Base-by-base conservation (phyloP, 805 yeast genomes). In the Ogataea nakhonphanomensis region DNA sequence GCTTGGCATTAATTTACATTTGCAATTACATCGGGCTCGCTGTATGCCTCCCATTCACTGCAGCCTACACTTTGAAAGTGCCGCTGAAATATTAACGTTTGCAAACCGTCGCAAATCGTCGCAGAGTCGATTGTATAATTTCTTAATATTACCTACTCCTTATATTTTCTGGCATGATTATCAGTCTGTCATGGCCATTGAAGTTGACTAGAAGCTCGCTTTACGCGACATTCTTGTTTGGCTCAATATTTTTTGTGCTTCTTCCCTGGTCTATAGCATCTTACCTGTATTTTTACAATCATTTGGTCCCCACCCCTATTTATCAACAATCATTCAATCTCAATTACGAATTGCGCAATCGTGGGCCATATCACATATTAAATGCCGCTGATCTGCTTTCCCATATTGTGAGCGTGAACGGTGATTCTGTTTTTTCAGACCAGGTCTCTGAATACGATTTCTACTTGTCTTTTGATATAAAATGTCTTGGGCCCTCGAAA, bases 1-100 rank as follows among this genome's bases (percentile, higher is more conserved):
- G 95, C 58, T 70, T 88, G 37, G 93, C 96, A 0, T 69, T 88
- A 23, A 71, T 77, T 23, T 70, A 90, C 48, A 76, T 91, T 55
- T 70, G 74, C 13, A 96, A 88, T 58, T 91, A 91, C 56, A 67
- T 81, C 1, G 50, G 79, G 4, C 63, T 90, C 54, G 77, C 78
- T 9, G 59, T 90, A 17, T 75, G 90, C 14, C 58, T 90, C 49
- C 93, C 96, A 9, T 74, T 87, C 41, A 67, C 85, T 35, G 78
- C 87, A 21, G 78, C 89, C 2, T 88, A 85, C 54, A 73, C 85
- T 1, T 55, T 78, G 44, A 76, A 76, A 49, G 78, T 73, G 0
- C 61, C 77, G 0, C 51, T 76, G 32, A 71, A 70, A 0, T 57
- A 55, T 33, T 71, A 50, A 49, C 20, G 20, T 3, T 17, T 17